Conservation (phyloP, 768 basidiomycete genomes). For the Suillus cothurnatus region DNA sequence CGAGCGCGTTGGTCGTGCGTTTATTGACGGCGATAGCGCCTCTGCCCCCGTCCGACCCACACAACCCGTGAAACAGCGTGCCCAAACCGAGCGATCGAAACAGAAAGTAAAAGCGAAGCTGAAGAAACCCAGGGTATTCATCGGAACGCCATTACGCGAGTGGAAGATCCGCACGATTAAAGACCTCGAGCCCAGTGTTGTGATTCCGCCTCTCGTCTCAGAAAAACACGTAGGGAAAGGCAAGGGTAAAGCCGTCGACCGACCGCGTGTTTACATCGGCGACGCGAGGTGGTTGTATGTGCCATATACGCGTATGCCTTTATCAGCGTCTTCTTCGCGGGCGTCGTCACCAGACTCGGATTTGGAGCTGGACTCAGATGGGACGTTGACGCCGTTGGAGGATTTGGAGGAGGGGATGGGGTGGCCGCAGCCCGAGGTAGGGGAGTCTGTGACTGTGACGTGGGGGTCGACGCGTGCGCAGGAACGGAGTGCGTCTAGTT, state of each 20-base stretch:
- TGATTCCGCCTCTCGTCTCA: neutral
- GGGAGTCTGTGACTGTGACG: conserved; percentile 25
- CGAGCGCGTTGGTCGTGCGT: conserved; percentile 28
- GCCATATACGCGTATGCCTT: conserved; percentile 25
- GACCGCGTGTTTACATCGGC: conserved; percentile 26
- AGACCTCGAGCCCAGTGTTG: conserved; percentile 23
- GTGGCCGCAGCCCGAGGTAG: conserved; percentile 37
- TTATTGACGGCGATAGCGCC: conserved; percentile 7
- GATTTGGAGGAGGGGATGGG: conserved; percentile 12
- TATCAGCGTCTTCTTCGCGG: conserved; percentile 10
- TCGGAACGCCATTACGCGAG: conserved; percentile 25
- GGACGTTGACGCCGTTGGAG: conserved; percentile 14
- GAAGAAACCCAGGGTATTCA: conserved; percentile 24
- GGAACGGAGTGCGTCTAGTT: conserved; percentile 5
- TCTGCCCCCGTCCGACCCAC: neutral
- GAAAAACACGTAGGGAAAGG: neutral
- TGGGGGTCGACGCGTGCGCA: conserved; percentile 21
- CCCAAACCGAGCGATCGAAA: no score
- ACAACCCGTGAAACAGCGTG: neutral
- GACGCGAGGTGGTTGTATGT: conserved; percentile 17
- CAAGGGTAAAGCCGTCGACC: conserved; percentile 3
- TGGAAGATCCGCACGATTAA: conserved; percentile 26
- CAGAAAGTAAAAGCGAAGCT: neutral
- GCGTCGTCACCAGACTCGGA: conserved; percentile 13
- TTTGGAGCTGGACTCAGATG: conserved; percentile 14